Base-by-base conservation (phyloP, 176 grass and related monocot species). In the Saccharum spontaneum region DNA sequence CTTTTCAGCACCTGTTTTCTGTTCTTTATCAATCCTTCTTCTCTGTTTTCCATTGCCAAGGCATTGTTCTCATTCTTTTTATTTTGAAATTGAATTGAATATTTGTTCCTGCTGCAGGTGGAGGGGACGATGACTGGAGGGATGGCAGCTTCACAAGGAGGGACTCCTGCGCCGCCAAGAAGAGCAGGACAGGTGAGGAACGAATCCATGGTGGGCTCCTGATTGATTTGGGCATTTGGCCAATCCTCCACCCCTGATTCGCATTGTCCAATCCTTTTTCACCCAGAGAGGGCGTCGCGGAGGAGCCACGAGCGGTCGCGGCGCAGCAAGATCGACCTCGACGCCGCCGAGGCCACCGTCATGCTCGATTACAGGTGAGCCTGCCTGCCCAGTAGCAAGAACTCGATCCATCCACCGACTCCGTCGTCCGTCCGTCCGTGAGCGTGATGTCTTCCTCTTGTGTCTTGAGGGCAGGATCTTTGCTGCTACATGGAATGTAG, bases 261-360 rank as follows among this genome's bases (percentile, higher is more conserved):
- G 59, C 79, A n/a, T 84, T 62, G 10, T 15, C 22, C 54, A 45
- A 82, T 74, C 17, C 16, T 84, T 83, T 49, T 71, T 52, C 38
- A 39, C 57, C 26, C 90, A 97, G 92, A 92, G 28, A 85, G 86
- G 67, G 70, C 85, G 67, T 88, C 84, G 59, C 87, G 88, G 76
- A 83, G 84, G 78, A 98, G 80, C 43, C 86, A 91, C 41, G 92
- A 91, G 77, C 87, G 82, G 78, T 88, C 77, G 28, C 83, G 91
- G 69, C 82, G 95, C 73, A 90, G 93, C 79, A 98, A 98, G 91
- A 98, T 98, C 69, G 95, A 98, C 82, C 93, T 98, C 33, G 93
- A 98, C 73, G 95, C 95, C 36, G 86, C 89, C 24, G 95, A 98
- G 87, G 92, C 93, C 60, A 98, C 95, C 74, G 95, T 95, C 38